Evolutionary conservation across 2,329 filamentous ascomycete species (phyloP), one percentile per base, ranked within the genome.

Genomic region (Polychaeton citri): DNA sequence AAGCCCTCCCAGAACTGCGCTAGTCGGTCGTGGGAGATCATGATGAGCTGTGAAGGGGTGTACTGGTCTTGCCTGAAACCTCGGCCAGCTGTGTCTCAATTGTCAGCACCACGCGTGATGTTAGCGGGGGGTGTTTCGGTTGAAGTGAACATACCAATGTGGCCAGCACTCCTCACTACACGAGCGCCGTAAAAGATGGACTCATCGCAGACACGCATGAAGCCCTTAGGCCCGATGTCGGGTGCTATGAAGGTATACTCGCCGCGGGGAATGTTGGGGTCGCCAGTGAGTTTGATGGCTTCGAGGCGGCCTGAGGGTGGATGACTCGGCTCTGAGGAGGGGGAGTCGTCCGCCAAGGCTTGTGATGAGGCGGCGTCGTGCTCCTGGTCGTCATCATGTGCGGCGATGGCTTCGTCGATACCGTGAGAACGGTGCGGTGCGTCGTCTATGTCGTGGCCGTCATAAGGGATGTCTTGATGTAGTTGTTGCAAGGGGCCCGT

Each of bases 221-320:
- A 67, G 0, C 83, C 84, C 0, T 52, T 60, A 0, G 70, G 65
- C 0, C 81, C 79, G 21, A 96, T 73, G 47, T 95, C 85, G 4
- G 84, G 73, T 0, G 77, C 80, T 3, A 83, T 69, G 54, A 93
- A 95, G 0, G 81, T 84, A 46, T 78, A 75, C 56, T 95, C 81
- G 6, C 87, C 88, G 6, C 87, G 71, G 0, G 88, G 88, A 10
- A 96, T 76, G 46, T 95, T 92, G 0, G 80, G 76, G 51, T 98
- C 88, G 1, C 88, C 88, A 0, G 88, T 96, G 21, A 98, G 63
- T 55, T 96, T 96, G 51, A 95, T 76, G 0, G 81, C 88, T 55
- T 87, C 77, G 3, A 96, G 58, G 2, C 76, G 68, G 4, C 85
- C 84, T 9, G 65, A 66, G 45, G 81, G 75, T 1, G 74, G 62